Conservation (phyloP, 2,329 filamentous ascomycete species). For the Diaporthe sp. region DNA sequence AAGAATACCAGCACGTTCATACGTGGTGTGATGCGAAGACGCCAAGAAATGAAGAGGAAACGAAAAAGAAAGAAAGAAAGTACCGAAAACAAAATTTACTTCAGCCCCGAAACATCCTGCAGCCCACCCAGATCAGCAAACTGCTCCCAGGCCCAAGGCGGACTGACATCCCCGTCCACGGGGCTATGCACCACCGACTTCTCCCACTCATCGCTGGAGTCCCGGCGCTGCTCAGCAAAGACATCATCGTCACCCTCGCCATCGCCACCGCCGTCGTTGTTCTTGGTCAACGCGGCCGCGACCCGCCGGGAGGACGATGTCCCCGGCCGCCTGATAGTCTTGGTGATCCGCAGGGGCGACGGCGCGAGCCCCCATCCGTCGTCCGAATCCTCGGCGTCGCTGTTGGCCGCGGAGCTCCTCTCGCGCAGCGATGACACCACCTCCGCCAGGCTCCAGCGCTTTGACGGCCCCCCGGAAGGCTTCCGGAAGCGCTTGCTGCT, state of each 20-base stretch:
- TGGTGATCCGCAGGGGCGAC: conserved; percentile 33
- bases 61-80: background rate
- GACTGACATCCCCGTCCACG: conserved; percentile 21
- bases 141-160: conserved; percentile 40
- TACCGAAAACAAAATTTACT: background rate
- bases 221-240: background rate
- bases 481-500: conserved; percentile 36
- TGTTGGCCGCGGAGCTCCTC: background rate
- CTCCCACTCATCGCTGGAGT: conserved; percentile 35
- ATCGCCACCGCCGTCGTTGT: background rate
- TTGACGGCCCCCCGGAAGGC: background rate
- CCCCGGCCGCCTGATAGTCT: background rate
- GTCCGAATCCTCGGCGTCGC: conserved; percentile 14
- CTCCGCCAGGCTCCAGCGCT: conserved; percentile 38
- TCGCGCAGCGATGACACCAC: conserved; percentile 32
- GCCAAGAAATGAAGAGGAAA: background rate
- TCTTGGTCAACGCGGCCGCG: background rate
- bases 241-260: background rate
- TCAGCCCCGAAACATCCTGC: conserved; percentile 27
- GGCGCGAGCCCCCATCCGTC: conserved; percentile 16
- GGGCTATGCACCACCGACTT: conserved; percentile 29
- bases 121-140: conserved; percentile 40
- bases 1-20: background rate
- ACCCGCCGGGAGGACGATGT: background rate
- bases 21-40: background rate